Conservation (phyloP, 2,329 filamentous ascomycete genomes). For the Trichophyton schoenleinii region DNA sequence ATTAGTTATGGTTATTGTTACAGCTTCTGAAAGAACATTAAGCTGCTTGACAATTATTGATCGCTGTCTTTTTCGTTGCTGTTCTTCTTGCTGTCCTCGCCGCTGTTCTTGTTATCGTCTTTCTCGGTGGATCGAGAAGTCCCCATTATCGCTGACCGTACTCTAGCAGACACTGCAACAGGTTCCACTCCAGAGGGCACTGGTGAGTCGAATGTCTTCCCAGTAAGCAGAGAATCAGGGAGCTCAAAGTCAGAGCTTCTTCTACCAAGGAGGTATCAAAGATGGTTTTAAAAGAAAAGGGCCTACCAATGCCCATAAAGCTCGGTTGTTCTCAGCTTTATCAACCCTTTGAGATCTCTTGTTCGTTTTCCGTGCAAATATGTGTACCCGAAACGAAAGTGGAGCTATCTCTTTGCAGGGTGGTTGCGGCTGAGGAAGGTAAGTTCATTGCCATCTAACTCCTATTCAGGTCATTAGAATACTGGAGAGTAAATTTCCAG, state of each 20-base stretch:
- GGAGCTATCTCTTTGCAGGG: constrained; percentile 14
- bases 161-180: background rate
- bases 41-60: too few relatives aligned
- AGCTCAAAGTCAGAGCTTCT: background rate
- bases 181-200: background rate
- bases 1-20: too few relatives aligned
- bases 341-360: constrained; percentile 2
- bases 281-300: background rate
- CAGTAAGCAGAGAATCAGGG: background rate
- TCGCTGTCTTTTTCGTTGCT: too few relatives aligned
- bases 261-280: background rate
- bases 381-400: constrained; percentile 16
- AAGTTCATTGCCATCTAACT: constrained; percentile 13
- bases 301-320: background rate
- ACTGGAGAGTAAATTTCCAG: background rate
- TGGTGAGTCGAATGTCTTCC: background rate
- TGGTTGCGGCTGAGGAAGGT: constrained; percentile 12
- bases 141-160: background rate
- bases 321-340: background rate
- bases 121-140: background rate
- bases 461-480: constrained; percentile 7
- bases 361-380: constrained; percentile 9
- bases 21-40: too few relatives aligned
- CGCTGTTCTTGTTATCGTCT: background rate
- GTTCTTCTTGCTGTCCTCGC: background rate